A percentile compares a stretch with the other conserved stretches of the same genome.
Evolutionary conservation across 371 early-diverging fungal species (phyloP).

Genomic region (Rhizopus delemar): DNA sequence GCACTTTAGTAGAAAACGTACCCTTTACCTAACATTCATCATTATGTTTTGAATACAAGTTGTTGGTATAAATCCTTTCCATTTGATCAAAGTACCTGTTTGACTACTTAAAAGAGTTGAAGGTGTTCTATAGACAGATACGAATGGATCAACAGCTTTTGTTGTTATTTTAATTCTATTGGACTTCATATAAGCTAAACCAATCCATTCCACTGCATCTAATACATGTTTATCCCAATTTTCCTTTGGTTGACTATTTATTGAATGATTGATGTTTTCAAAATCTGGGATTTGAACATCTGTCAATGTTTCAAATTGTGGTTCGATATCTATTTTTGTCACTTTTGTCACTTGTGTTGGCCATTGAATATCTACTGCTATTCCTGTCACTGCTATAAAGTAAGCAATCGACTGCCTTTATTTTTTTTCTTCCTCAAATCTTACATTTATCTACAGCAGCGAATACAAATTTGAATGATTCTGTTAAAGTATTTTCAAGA

Average conservation of each 20-base stretch:
- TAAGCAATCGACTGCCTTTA: neutral
- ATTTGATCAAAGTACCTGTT: slow-evolving; percentile 31
- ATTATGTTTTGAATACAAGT: slow-evolving; percentile 32
- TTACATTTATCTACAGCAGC: slow-evolving; percentile 44
- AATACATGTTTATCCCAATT: slow-evolving; percentile 40
- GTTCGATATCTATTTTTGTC: slow-evolving; percentile 20
- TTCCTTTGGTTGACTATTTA: slow-evolving; percentile 19
- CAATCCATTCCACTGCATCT: slow-evolving; percentile 67
- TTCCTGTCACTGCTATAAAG: slow-evolving; percentile 25
- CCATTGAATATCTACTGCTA: slow-evolving; percentile 34
- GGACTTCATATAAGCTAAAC: slow-evolving; percentile 55
- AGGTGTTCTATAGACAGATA: slow-evolving; percentile 55
- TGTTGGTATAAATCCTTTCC: slow-evolving; percentile 42
- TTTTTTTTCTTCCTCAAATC: neutral
- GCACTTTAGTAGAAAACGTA: neutral
- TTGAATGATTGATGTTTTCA: slow-evolving; percentile 21
- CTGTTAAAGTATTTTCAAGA: slow-evolving; percentile 51
- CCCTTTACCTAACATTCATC: slow-evolving; percentile 34
- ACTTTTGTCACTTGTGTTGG: slow-evolving; percentile 17
- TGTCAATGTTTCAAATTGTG: slow-evolving; percentile 25
- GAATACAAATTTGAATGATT: slow-evolving; percentile 45
- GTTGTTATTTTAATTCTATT: slow-evolving; percentile 36
- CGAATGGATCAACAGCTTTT: slow-evolving; percentile 39
- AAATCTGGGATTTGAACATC: slow-evolving; percentile 38
- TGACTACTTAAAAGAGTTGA: slow-evolving; percentile 20